A percentile compares a stretch with the other conserved stretches of the same genome.
Conservation (phyloP, 2,329 filamentous ascomycete genomes). For the Cryphonectria parasitica region DNA sequence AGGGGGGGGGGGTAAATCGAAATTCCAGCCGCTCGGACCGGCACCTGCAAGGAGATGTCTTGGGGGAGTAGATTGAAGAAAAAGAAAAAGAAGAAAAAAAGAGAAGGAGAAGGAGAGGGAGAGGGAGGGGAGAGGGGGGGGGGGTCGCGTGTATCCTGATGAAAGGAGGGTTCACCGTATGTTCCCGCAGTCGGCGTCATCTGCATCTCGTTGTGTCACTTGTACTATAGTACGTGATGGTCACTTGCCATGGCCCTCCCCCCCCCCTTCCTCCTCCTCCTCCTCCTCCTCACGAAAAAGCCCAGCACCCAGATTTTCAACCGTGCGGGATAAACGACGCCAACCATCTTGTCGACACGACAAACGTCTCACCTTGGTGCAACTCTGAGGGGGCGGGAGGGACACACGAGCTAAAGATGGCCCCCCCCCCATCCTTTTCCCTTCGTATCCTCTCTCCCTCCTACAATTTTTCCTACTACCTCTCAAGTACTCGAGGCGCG, state of each 20-base stretch:
- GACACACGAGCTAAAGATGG: not conserved
- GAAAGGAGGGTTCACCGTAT: not conserved
- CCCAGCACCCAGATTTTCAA: not conserved
- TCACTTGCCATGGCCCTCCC: not conserved
- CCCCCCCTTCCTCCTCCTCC: too few relatives aligned
- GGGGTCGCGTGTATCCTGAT: too few relatives aligned
- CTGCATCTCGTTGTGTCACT: not conserved
- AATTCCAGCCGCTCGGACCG: not conserved
- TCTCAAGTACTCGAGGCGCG: not conserved
- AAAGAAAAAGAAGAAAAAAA: too few relatives aligned
- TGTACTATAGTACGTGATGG: not conserved
- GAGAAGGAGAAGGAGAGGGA: too few relatives aligned
- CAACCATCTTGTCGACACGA: too few relatives aligned
- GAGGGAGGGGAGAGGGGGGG: too few relatives aligned
- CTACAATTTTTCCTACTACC: too few relatives aligned
- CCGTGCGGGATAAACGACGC: not conserved
- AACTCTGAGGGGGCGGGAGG: not conserved
- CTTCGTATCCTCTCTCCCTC: not conserved
- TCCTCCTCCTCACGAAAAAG: too few relatives aligned
- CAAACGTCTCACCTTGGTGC: not conserved
- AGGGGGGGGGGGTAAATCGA: too few relatives aligned
- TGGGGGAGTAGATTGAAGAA: too few relatives aligned
- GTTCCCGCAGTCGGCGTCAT: not conserved
- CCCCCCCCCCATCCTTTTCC: not conserved
- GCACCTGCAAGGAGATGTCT: not conserved